phyloP scores from a whole-genome alignment of 345 rosid species.

The Brassica cretica region DNA sequence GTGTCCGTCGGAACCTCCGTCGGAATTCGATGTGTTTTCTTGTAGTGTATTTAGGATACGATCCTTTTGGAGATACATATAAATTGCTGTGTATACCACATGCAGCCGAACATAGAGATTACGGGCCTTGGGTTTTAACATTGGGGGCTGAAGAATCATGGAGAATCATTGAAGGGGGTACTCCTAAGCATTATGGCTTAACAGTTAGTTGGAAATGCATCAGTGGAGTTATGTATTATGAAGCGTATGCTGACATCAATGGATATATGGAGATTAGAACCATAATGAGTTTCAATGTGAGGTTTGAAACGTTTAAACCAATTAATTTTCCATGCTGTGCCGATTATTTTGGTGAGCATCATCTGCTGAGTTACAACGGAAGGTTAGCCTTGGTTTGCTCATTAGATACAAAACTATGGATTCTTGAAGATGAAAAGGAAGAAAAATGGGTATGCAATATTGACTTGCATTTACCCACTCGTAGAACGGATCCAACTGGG shows the following conservation, averaged over 20 bases:
- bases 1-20: too few relatives aligned
- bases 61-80: not conserved
- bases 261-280: not conserved
- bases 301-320: not conserved
- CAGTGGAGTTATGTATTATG: not conserved
- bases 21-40: too few relatives aligned
- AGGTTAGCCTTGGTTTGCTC: not conserved
- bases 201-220: not conserved
- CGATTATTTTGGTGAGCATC: not conserved
- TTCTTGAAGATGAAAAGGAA: not conserved
- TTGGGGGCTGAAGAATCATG: not conserved
- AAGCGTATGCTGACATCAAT: not conserved
- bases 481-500: not conserved
- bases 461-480: not conserved
- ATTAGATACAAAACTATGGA: not conserved
- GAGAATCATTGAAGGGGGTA: not conserved
- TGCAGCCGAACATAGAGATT: too few relatives aligned
- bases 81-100: not conserved
- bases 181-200: not conserved
- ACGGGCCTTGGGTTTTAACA: not conserved
- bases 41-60: not conserved
- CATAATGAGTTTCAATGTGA: not conserved
- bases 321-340: not conserved
- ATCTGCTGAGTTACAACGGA: not conserved
- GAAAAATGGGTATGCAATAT: not conserved